Evolutionary conservation across 371 early-diverging fungal species (phyloP), one percentile per base, ranked within the genome.

Genomic region (Funneliformis caledonium): DNA sequence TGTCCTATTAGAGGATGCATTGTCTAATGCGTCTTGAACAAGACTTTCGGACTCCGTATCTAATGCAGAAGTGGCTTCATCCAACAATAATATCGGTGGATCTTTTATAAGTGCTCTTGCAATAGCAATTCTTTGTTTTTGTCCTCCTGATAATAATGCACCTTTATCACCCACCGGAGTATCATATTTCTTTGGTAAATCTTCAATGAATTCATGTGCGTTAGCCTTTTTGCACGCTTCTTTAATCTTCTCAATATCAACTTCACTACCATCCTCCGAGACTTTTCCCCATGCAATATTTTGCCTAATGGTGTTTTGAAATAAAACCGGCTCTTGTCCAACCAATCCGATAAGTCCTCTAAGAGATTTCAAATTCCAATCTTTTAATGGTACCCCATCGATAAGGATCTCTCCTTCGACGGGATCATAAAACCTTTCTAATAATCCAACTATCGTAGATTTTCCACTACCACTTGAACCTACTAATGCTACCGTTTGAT

Each of bases 161-260:
- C 97, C 97, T 72, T 91, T 86, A 82, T 94, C 95, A 47, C 96
- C 97, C 37, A 95, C 94, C 61, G 88, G 83, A 2, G 97, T 95
- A 48, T 94, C 90, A 82, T 95, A 94, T 22, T 92, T 92, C 4
- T 93, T 80, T 9, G 96, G 95, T 72, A 97, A 86, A 0, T 86
- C 81, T 47, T 76, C 81, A 75, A 97, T 93, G 83, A 97, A 96
- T 42, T 91, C 87, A 80, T 94, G 93, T 83, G 88, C 89, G 84
- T 89, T 89, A 50, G 91, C 82, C 4, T 85, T 84, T 11, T 83
- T 83, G 68, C 86, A 85, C 1, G 85, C 89, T 37, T 85, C 86
- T 26, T 83, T 86, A 10, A 90, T 81, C 43, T 87, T 82, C 59
- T 88, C 86, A 26, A 88, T 87, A 12, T 85, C 85, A 12, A 85